Evolutionary conservation across 2,329 filamentous ascomycete species (phyloP).

Genomic region (Xylogone sp.): DNA sequence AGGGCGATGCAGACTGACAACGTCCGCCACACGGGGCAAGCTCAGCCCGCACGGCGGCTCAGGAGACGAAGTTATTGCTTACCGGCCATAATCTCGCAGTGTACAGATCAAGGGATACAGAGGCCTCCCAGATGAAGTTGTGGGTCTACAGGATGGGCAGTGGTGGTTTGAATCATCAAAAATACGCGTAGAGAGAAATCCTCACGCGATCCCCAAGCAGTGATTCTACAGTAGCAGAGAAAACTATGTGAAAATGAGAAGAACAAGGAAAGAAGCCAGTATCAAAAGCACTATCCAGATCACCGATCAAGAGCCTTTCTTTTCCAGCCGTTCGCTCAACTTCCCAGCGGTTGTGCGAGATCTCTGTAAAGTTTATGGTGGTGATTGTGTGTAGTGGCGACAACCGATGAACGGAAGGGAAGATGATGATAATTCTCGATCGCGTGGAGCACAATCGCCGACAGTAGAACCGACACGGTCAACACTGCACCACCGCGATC

Average conservation of each 20-base stretch:
- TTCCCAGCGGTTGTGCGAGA: background rate
- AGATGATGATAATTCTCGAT: background rate
- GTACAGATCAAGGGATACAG: background rate
- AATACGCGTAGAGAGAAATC: conserved; percentile 20
- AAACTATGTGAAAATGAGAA: conserved; percentile 13
- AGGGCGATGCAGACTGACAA: background rate
- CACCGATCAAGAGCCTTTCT: conserved; percentile 1
- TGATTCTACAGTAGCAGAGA: conserved; percentile 29
- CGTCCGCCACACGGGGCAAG: conserved; percentile 5
- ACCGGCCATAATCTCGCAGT: conserved; percentile 49
- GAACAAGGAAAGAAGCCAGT: conserved; percentile 14
- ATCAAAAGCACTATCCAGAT: conserved; percentile 19
- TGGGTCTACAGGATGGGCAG: background rate
- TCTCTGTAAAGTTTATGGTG: background rate
- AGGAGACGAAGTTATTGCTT: conserved; percentile 37
- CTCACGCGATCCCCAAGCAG: conserved; percentile 25
- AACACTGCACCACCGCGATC: background rate
- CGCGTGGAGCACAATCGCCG: background rate
- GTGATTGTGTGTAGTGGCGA: background rate
- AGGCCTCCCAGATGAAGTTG: background rate
- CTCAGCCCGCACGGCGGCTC: background rate
- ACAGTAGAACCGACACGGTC: background rate
- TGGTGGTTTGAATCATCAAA: conserved; percentile 11
- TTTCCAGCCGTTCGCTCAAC: conserved; percentile 4
- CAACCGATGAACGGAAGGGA: background rate